These are phyloP conservation scores for Jackrogersella multiformis DNA, from an alignment of 495 filamentous ascomycete genomes.

Conservation along the genomic window DNA sequence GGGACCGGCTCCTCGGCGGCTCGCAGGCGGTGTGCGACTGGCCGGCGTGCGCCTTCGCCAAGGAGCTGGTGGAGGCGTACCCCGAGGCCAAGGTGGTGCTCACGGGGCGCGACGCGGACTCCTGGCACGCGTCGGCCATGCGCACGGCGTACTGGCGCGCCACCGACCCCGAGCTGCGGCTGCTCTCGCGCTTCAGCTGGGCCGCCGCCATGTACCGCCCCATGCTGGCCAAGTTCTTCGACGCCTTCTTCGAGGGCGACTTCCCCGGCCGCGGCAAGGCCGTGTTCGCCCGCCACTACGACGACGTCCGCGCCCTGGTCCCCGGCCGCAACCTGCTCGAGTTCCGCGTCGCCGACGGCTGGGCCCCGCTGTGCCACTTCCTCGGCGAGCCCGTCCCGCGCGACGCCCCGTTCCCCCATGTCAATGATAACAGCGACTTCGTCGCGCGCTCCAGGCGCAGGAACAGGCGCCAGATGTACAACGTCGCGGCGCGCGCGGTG, in stretches of 20 bases:
- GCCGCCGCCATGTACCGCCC: constrained; percentile 67
- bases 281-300: constrained; percentile 43
- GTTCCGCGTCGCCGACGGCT: constrained; percentile 71
- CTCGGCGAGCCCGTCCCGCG: constrained; percentile 67
- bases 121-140: constrained; percentile 56
- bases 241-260: constrained; percentile 50
- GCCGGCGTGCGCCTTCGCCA: constrained; percentile 71
- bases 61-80: constrained; percentile 74
- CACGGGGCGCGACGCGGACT: constrained; percentile 64
- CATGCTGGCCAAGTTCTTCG: constrained; percentile 68
- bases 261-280: constrained; percentile 36
- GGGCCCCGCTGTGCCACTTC: constrained; percentile 74
- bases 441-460: constrained; percentile 65
- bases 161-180: constrained; percentile 63
- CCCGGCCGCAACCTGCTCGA: constrained; percentile 61
- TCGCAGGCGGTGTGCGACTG: constrained; percentile 71
- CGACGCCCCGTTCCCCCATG: constrained; percentile 55
- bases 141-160: constrained; percentile 63
- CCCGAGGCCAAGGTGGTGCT: constrained; percentile 75
- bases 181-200: constrained; percentile 64
- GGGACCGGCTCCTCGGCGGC: constrained; percentile 72
- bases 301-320: constrained; percentile 44
- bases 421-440: constrained; percentile 63
- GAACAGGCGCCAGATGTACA: constrained; percentile 71
- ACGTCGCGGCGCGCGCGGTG: constrained; percentile 61